phyloP scores from a whole-genome alignment of 345 rosid genomes.

The Erysimum cheiranthoides region DNA sequence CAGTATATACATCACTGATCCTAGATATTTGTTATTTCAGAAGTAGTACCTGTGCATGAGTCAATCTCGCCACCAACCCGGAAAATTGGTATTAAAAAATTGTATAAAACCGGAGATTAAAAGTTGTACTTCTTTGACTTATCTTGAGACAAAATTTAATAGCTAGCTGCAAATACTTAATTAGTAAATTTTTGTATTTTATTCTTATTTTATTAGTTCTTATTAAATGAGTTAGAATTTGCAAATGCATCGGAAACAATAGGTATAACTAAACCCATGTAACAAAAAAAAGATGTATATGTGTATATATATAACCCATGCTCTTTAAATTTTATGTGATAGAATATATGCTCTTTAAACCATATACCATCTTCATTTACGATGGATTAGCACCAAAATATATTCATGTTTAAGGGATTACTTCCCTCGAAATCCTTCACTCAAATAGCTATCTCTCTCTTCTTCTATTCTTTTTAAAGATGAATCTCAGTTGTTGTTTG shows the following conservation, averaged over 20 bases:
- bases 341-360: too few species aligned
- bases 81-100: neutral
- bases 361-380: too few species aligned
- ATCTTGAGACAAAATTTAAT: neutral
- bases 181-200: neutral
- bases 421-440: neutral
- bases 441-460: neutral
- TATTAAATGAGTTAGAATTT: too few species aligned
- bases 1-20: neutral
- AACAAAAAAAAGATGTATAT: too few species aligned
- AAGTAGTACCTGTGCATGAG: conserved; percentile 18
- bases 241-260: too few species aligned
- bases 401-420: too few species aligned
- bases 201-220: too few species aligned
- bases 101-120: neutral
- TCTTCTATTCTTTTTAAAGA: too few species aligned
- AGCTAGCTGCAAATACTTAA: conserved; percentile 2
- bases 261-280: too few species aligned
- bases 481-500: neutral
- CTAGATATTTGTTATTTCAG: neutral
- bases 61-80: conserved; percentile 34
- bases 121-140: conserved; percentile 42
- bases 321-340: too few species aligned
- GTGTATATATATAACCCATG: too few species aligned
- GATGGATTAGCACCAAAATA: too few species aligned